Conservation (phyloP, 768 basidiomycete species). For the Megacollybia marginata region DNA sequence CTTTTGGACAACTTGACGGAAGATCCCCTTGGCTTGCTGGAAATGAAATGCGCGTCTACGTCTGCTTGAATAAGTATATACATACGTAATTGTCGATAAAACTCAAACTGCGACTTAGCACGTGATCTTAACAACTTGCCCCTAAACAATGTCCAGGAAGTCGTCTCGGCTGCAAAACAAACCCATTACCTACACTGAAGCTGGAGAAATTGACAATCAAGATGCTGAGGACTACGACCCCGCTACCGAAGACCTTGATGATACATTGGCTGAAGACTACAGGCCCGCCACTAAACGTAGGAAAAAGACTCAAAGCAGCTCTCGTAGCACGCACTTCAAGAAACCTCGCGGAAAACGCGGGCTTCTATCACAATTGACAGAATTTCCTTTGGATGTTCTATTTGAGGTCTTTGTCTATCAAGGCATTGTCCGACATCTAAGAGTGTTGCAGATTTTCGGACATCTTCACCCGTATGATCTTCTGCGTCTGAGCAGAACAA, state of each 20-base stretch:
- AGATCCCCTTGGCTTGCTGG: too few species aligned
- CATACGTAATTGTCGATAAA: too few species aligned
- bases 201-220: too few species aligned
- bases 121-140: too few species aligned
- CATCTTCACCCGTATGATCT: neutral
- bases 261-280: neutral
- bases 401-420: conserved; percentile 18
- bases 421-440: neutral
- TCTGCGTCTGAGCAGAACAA: neutral
- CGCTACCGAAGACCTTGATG: neutral
- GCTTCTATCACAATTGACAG: conserved; percentile 12
- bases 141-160: too few species aligned
- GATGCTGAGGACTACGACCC: neutral
- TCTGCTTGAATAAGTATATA: too few species aligned
- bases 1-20: too few species aligned
- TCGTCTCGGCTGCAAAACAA: too few species aligned
- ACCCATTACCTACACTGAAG: too few species aligned
- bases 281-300: neutral
- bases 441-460: neutral
- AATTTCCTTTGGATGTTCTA: conserved; percentile 20
- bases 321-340: neutral
- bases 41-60: too few species aligned
- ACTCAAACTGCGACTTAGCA: too few species aligned
- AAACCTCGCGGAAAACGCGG: conserved; percentile 15
- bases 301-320: neutral